Conservation (phyloP, 2,329 filamentous ascomycete species). For the Nigrospora osmanthi region DNA sequence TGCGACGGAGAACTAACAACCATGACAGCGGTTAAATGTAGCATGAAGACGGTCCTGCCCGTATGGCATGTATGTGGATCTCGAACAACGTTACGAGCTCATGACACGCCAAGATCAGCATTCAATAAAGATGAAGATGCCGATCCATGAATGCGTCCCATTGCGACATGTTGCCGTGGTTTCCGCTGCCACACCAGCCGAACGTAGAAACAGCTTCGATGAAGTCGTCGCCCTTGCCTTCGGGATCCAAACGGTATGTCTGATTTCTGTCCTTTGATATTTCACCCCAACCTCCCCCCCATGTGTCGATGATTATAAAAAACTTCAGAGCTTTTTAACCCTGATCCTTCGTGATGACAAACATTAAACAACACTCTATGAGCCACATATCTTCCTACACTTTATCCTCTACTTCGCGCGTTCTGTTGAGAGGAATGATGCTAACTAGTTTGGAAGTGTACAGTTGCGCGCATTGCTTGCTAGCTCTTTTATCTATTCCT, state of each 20-base stretch:
- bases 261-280: slow-evolving; percentile 3
- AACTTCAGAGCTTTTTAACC: slow-evolving; percentile 62
- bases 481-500: too few relatives aligned
- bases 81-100: slow-evolving; percentile 34
- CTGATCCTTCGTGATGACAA: slow-evolving; percentile 51
- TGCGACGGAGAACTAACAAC: slow-evolving; percentile 26
- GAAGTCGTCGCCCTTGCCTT: too few relatives aligned
- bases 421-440: too few relatives aligned
- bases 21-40: slow-evolving; percentile 42
- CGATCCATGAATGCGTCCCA: too few relatives aligned
- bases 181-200: too few relatives aligned
- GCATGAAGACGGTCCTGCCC: slow-evolving; percentile 26
- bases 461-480: not conserved
- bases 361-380: slow-evolving; percentile 49
- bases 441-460: not conserved
- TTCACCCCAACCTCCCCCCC: not conserved
- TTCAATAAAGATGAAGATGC: too few relatives aligned
- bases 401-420: too few relatives aligned
- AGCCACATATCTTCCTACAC: slow-evolving; percentile 26
- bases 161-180: too few relatives aligned
- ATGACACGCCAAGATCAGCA: slow-evolving; percentile 10
- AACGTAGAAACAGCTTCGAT: too few relatives aligned
- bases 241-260: slow-evolving; percentile 35
- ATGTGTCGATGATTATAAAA: slow-evolving; percentile 47
- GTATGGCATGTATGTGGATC: slow-evolving; percentile 30